Evolutionary conservation across 2,329 filamentous ascomycete genomes (phyloP), one percentile per base, ranked within the genome.

Genomic region (Fusarium tricinctum): DNA sequence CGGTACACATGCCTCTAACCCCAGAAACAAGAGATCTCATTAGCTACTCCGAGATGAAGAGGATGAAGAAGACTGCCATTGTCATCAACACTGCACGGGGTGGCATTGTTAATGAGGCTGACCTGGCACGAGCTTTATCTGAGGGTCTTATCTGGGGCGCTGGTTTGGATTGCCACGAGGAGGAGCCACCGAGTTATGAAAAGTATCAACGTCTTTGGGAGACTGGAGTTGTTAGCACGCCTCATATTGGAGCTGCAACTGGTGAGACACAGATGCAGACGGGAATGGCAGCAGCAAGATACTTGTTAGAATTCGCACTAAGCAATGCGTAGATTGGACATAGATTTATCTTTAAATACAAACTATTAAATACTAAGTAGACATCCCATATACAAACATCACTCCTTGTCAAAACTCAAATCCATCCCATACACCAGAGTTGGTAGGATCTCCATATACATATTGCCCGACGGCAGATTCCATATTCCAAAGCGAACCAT

Each of bases 231-330:
- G 63, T 82, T 8, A 80, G 80, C 57, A 83, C 81, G 6, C 81
- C 82, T 8, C 82, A 84, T 54, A 78, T 84, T 44, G 83, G 83
- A 9, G 82, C 81, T 3, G 78, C 82, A 0, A 85, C 83, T 1
- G 66, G 60, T 0, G 68, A 78, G 19, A 76, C 75, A 0, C 76
- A 78, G 55, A 72, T 72, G 47, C 68, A 75, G 20, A 77, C 76
- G 0, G 76, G 71, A 1, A 66, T 74, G 48, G 74, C 73, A 1
- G 76, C 76, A 1, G 75, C 68, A 0, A 51, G 64, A 13, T 59
- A 66, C 9, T 38, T 77, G 8, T 44, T 72, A 1, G 71, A 76
- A 14, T 75, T 68, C n/a, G 48, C 58, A 4, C 13, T 58, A 3
- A 47, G 8, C 8, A 58, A 39, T 10, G 38, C 10, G 14, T 65